phyloP scores from a whole-genome alignment of 768 basidiomycete species.

The Suillus decipiens region DNA sequence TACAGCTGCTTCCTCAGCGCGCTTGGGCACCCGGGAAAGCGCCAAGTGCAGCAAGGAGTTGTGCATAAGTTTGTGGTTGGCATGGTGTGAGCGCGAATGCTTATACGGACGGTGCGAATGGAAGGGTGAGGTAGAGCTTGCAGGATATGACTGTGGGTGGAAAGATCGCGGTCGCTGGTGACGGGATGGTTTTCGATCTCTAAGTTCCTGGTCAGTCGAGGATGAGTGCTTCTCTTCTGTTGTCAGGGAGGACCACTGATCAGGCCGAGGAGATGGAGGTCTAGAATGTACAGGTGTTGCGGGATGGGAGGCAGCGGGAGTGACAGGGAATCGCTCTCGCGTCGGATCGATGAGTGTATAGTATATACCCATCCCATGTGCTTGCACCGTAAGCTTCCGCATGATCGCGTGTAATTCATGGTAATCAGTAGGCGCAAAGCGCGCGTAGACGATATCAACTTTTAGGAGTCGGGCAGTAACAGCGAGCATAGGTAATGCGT shows the following conservation, averaged over 20 bases:
- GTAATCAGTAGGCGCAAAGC: slow-evolving; percentile 62
- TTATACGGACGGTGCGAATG: slow-evolving; percentile 15
- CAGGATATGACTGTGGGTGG: slow-evolving; percentile 10
- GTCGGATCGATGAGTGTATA: slow-evolving; percentile 65
- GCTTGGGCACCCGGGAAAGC: slow-evolving; percentile 30
- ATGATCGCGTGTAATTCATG: slow-evolving; percentile 48
- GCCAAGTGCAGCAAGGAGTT: slow-evolving; percentile 42
- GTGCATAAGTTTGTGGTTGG: slow-evolving; percentile 36
- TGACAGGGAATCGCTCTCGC: slow-evolving; percentile 55
- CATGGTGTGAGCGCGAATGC: slow-evolving; percentile 30
- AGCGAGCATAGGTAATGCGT: slow-evolving; percentile 51
- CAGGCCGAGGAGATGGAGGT: slow-evolving; percentile 30
- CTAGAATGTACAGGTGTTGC: slow-evolving; percentile 38
- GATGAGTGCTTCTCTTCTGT: slow-evolving; percentile 3
- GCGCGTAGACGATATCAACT: slow-evolving; percentile 59
- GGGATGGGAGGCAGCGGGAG: slow-evolving; percentile 40
- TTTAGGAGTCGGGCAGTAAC: slow-evolving; percentile 53
- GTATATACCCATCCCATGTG: slow-evolving; percentile 64
- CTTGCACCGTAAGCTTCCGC: slow-evolving; percentile 53
- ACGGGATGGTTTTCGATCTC: background rate
- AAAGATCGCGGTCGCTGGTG: slow-evolving; percentile 6
- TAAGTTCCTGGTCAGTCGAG: background rate
- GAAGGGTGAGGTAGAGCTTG: slow-evolving; percentile 14
- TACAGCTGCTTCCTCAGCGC: slow-evolving; percentile 50
- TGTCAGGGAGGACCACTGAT: background rate